Percentiles rank a stretch among this genome's conserved stretches.
These are phyloP conservation scores for Ophiostoma tasmaniense DNA, from an alignment of 2,329 filamentous ascomycete genomes.

Conservation along the genomic window DNA sequence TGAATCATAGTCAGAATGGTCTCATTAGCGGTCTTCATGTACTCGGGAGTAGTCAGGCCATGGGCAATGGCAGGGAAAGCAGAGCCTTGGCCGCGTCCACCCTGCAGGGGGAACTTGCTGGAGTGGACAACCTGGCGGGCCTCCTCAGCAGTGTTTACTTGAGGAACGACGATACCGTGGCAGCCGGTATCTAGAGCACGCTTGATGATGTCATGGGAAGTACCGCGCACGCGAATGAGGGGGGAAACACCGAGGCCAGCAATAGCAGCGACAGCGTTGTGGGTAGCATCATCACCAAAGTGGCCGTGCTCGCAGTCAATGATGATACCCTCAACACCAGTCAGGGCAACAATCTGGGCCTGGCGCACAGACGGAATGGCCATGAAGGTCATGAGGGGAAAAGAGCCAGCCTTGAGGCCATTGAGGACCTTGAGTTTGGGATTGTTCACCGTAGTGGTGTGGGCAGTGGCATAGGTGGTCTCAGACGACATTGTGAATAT, in stretches of 20 bases:
- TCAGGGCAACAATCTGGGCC: conserved; percentile 41
- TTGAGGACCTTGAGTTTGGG: conserved; percentile 25
- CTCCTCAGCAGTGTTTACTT: conserved; percentile 38
- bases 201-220: conserved; percentile 39
- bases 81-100: conserved; percentile 42
- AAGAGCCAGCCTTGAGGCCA: conserved; percentile 21
- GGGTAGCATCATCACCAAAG: conserved; percentile 43
- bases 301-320: conserved; percentile 47
- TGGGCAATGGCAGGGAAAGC: conserved; percentile 40
- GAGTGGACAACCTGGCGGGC: conserved; percentile 38
- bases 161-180: conserved; percentile 42
- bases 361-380: conserved; percentile 38
- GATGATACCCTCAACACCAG: conserved; percentile 41
- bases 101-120: conserved; percentile 43
- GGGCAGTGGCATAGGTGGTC: conserved; percentile 22
- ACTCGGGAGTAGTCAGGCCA: conserved; percentile 38
- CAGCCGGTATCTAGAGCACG: conserved; percentile 44
- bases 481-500: background rate
- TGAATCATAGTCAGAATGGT: conserved; percentile 37
- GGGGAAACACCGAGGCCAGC: conserved; percentile 38
- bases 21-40: conserved; percentile 43
- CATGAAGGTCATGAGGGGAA: conserved; percentile 41
- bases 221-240: conserved; percentile 31
- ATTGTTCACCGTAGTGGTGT: conserved; percentile 14
- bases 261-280: conserved; percentile 46